These are phyloP conservation scores for Euclidium syriacum DNA, from an alignment of 345 rosid species.

Conservation along the genomic window DNA sequence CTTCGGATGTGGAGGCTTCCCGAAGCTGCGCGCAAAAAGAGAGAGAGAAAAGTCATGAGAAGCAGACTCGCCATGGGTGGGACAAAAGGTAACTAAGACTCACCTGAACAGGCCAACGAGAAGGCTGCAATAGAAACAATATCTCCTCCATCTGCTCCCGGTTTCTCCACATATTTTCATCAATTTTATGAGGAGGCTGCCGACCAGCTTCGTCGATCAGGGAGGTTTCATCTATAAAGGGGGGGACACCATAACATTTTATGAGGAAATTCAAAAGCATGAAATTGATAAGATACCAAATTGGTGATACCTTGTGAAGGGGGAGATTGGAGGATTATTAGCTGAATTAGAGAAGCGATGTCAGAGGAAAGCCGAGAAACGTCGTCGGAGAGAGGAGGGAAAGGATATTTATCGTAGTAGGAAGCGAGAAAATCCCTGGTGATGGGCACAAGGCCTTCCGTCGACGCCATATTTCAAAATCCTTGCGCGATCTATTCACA, in stretches of 20 bases:
- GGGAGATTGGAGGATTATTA: slow-evolving; percentile 44
- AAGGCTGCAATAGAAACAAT: slow-evolving; percentile 55
- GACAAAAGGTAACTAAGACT: background rate
- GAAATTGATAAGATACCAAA: background rate
- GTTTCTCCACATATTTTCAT: slow-evolving; percentile 98
- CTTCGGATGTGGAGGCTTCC: slow-evolving; percentile 51
- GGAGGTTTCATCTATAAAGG: slow-evolving; percentile 42
- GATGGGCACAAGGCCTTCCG: slow-evolving; percentile 82
- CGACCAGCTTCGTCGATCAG: slow-evolving; percentile 55
- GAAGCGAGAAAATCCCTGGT: slow-evolving; percentile 71
- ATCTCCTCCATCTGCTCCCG: slow-evolving; percentile 89
- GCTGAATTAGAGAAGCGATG: slow-evolving; percentile 53
- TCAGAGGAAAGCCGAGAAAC: slow-evolving; percentile 59
- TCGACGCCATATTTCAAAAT: slow-evolving; percentile 55
- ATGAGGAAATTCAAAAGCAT: background rate
- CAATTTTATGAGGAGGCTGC: slow-evolving; percentile 80
- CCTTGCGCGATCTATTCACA: slow-evolving; percentile 13
- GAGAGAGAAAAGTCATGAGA: background rate
- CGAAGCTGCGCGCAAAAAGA: slow-evolving; percentile 52
- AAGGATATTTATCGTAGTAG: slow-evolving; percentile 74
- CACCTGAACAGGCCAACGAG: slow-evolving; percentile 66
- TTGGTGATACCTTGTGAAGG: slow-evolving; percentile 47
- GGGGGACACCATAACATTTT: background rate
- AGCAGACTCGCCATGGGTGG: background rate
- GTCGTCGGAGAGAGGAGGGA: slow-evolving; percentile 62